phyloP scores from a whole-genome alignment of 225 moss, liverwort and hornwort genomes.

The Physcomitrellopsis africana region DNA sequence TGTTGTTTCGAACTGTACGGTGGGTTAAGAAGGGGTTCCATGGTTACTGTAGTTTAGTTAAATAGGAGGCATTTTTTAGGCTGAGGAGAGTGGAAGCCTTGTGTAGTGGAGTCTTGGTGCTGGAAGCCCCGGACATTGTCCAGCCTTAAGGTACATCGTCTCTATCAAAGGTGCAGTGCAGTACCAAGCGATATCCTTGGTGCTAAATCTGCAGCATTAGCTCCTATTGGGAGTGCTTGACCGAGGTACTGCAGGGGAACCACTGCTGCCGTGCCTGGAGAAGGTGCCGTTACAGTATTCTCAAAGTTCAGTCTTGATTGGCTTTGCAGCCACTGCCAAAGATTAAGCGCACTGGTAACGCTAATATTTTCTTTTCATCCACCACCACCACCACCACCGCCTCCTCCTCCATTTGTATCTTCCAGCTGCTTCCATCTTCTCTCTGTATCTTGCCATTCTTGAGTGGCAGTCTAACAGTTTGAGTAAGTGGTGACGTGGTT shows the following conservation, averaged over 20 bases:
- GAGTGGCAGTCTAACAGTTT: not conserved
- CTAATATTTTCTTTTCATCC: slow-evolving; percentile 17
- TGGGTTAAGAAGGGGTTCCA: no score
- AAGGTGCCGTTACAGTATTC: no score
- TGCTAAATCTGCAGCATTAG: no score
- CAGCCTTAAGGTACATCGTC: not conserved
- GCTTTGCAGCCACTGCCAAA: no score
- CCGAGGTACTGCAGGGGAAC: no score
- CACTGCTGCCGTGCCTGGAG: no score
- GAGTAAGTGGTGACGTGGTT: not conserved
- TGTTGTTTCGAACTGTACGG: no score
- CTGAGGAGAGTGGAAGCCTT: not conserved
- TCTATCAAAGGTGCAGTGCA: not conserved
- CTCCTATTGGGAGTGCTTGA: no score
- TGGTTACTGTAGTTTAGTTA: no score
- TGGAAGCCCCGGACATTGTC: not conserved
- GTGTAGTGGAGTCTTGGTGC: not conserved
- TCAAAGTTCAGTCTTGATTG: no score
- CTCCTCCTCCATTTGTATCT: not conserved
- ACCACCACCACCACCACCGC: no score
- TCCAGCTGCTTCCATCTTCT: not conserved
- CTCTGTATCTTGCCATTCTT: slow-evolving; percentile 4
- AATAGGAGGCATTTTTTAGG: not conserved
- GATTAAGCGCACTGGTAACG: slow-evolving; percentile 24
- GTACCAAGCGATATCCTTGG: not conserved